Conservation (phyloP, 2,329 filamentous ascomycete genomes). For the Colletotrichum sidae region DNA sequence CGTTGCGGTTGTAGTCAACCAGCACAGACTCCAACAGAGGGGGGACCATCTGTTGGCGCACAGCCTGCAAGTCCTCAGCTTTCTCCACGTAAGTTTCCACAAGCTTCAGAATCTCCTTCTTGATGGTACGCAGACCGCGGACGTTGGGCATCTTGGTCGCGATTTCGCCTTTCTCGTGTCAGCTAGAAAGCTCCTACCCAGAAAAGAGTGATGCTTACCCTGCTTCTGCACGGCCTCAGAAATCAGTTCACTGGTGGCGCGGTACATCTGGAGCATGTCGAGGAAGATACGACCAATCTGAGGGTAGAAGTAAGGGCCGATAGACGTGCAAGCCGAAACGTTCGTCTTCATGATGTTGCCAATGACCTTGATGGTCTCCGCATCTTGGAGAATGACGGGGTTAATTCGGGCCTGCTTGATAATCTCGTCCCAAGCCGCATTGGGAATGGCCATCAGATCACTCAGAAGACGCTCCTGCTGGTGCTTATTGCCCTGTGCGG, state of each 20-base stretch:
- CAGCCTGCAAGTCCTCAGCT: slow-evolving; percentile 93
- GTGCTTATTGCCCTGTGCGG: slow-evolving; percentile 93
- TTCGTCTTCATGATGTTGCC: slow-evolving; percentile 99
- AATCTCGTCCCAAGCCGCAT: slow-evolving; percentile 94
- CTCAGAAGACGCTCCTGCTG: slow-evolving; percentile 91
- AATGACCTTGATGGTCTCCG: slow-evolving; percentile 97
- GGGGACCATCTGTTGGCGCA: slow-evolving; percentile 95
- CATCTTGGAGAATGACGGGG: slow-evolving; percentile 87
- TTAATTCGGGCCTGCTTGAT: slow-evolving; percentile 89
- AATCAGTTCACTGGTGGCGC: slow-evolving; percentile 94
- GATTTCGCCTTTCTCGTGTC: slow-evolving; percentile 75
- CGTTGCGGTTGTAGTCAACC: slow-evolving; percentile 96
- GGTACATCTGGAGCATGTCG: slow-evolving; percentile 99
- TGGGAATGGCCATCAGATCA: slow-evolving; percentile 94
- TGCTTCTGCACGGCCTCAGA: slow-evolving; percentile 79
- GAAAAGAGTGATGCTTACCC: slow-evolving; percentile 11
- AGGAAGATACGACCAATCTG: slow-evolving; percentile 98
- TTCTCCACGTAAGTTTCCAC: slow-evolving; percentile 99
- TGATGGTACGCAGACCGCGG: slow-evolving; percentile 94
- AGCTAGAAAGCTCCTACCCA: neutral
- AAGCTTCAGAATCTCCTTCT: slow-evolving; percentile 98
- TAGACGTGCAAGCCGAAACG: slow-evolving; percentile 96
- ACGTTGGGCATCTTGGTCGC: slow-evolving; percentile 98
- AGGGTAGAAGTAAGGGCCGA: slow-evolving; percentile 97
- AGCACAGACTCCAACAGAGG: slow-evolving; percentile 93